Evolutionary conservation across 2,329 filamentous ascomycete species (phyloP), one percentile per base, ranked within the genome.

Genomic region (Aspergillus novofumigatus): DNA sequence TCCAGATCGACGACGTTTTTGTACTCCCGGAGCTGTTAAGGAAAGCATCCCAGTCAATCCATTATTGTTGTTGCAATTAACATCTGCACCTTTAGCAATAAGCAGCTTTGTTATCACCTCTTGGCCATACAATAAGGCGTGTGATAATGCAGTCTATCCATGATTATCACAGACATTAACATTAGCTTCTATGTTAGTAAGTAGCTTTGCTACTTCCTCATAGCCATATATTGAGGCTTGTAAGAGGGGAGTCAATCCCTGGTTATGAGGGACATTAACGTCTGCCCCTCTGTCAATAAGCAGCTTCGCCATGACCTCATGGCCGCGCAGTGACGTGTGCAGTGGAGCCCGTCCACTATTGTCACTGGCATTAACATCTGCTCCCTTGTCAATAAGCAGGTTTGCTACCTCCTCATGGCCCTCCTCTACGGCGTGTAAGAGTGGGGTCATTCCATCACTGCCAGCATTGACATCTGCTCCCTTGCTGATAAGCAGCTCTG

Each of bases 251-350:
- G 25, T 26, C 25, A 3, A 29, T 52, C 49, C 23, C 23, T 38
- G 0, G 8, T 45, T 42, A 17, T 55, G 17, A 4, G 11, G n/a
- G 49, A 49, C 25, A 35, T 60, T 50, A 14, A 60, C 11, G n/a
- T 58, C 51, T 6, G 58, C 60, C 35, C 53, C 53, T 1, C 50
- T 50, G 1, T 61, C 32, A 26, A 62, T 49, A n/a, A 62, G 54
- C 8, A 2, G n/a, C n/a, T n/a, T n/a, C n/a, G n/a, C n/a, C n/a
- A n/a, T n/a, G n/a, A n/a, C n/a, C n/a, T n/a, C n/a, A n/a, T n/a
- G n/a, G n/a, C n/a, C n/a, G n/a, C n/a, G n/a, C n/a, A n/a, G n/a
- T n/a, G n/a, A n/a, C n/a, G n/a, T n/a, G n/a, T n/a, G n/a, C n/a
- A n/a, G n/a, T n/a, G n/a, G n/a, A n/a, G n/a, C n/a, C n/a, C n/a